A percentile compares a stretch with the other conserved stretches of the same genome.
Conservation (phyloP, 495 filamentous ascomycete species). For the Penicillium crystallinum region DNA sequence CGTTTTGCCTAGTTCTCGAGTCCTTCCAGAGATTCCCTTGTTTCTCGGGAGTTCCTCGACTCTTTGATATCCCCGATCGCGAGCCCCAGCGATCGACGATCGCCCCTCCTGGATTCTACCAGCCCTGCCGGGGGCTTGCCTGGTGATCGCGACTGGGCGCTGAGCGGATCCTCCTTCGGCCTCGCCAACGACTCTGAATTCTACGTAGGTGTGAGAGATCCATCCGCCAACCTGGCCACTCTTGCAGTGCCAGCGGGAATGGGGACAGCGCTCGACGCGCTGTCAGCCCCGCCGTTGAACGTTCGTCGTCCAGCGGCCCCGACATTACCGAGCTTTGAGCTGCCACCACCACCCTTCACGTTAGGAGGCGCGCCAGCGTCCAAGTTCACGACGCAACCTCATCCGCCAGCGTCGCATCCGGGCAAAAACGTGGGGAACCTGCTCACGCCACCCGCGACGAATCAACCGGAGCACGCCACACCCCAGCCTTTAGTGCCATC, state of each 20-base stretch:
- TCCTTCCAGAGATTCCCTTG: conserved; percentile 1
- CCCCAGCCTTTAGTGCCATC: conserved; percentile 47
- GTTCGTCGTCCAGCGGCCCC: conserved; percentile 56
- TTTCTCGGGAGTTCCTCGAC: not conserved
- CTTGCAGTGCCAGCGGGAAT: conserved; percentile 44
- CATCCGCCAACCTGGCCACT: conserved; percentile 38
- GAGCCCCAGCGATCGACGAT: conserved; percentile 25
- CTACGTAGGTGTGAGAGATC: conserved; percentile 25
- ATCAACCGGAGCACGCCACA: conserved; percentile 54
- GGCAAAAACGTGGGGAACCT: conserved; percentile 55
- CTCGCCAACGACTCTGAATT: conserved; percentile 33
- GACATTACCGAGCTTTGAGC: conserved; percentile 57
- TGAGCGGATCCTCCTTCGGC: conserved; percentile 23
- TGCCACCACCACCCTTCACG: conserved; percentile 48
- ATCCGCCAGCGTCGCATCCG: conserved; percentile 30
- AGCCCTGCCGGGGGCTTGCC: conserved; percentile 35
- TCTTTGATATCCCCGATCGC: conserved; percentile 27
- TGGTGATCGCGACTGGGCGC: conserved; percentile 41
- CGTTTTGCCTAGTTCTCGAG: not conserved
- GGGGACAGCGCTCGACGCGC: conserved; percentile 41
- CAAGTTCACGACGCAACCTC: conserved; percentile 41
- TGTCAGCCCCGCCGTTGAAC: conserved; percentile 46
- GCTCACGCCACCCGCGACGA: conserved; percentile 56
- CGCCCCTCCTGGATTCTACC: conserved; percentile 47
- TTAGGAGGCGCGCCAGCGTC: conserved; percentile 22